Evolutionary conservation across 495 filamentous ascomycete genomes (phyloP).

Genomic region (Amorphotheca resinae): DNA sequence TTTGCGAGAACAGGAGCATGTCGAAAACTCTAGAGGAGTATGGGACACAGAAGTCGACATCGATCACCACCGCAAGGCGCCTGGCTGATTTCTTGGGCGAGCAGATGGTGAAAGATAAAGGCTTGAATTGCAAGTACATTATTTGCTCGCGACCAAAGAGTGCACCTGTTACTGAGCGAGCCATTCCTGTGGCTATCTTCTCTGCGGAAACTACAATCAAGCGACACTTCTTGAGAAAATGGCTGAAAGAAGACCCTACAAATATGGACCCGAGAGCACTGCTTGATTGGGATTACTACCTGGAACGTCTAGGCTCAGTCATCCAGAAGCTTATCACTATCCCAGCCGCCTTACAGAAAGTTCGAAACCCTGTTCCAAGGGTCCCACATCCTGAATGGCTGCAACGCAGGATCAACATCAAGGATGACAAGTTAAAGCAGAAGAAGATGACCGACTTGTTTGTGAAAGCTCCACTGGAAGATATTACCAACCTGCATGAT

Average conservation of each 20-base stretch:
- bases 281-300: slow-evolving; percentile 95
- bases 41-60: slow-evolving; percentile 87
- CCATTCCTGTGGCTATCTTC: slow-evolving; percentile 93
- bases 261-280: slow-evolving; percentile 83
- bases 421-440: slow-evolving; percentile 95
- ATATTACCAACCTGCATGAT: slow-evolving; percentile 56
- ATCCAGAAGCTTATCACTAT: slow-evolving; percentile 99
- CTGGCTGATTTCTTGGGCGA: slow-evolving; percentile 93
- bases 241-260: slow-evolving; percentile 85
- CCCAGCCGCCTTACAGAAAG: slow-evolving; percentile 87
- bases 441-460: slow-evolving; percentile 98
- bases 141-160: slow-evolving; percentile 78
- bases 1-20: slow-evolving; percentile 98
- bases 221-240: slow-evolving; percentile 81
- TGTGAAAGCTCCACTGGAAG: slow-evolving; percentile 58
- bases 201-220: slow-evolving; percentile 82
- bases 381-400: slow-evolving; percentile 96
- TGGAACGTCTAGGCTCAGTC: slow-evolving; percentile 86
- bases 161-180: slow-evolving; percentile 88
- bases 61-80: slow-evolving; percentile 94
- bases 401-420: slow-evolving; percentile 80
- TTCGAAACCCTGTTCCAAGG: slow-evolving; percentile 85
- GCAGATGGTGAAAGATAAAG: slow-evolving; percentile 98
- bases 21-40: slow-evolving; percentile 93
- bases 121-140: slow-evolving; percentile 98